Base-by-base conservation (phyloP, 768 basidiomycete species). In the Hydnomerulius pinastri region DNA sequence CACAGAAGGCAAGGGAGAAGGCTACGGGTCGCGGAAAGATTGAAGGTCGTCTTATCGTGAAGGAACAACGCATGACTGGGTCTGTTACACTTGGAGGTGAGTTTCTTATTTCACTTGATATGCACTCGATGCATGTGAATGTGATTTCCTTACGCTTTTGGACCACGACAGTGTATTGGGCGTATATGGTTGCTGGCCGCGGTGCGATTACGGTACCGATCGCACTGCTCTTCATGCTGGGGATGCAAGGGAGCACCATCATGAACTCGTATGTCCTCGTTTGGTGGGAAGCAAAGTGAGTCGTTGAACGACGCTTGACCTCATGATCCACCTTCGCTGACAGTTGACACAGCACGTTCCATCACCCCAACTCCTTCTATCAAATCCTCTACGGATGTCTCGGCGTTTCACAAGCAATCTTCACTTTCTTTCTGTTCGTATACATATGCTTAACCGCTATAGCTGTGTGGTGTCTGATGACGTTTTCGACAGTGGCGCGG, bases 231-330 rank as follows among this genome's bases (percentile, higher is more conserved):
- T 72, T 75, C 27, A 74, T 80, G 28, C 9, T 80, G 6, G 54
- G 83, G 23, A 85, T 86, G 82, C 85, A 85, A 70, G 77, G 70
- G 23, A 78, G 77, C 47, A 77, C 79, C 59, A 76, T 86, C 44
- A 63, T 84, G 57, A 85, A 81, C 55, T 78, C 80, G 46, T 86
- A 87, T 53, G 83, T 82, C 40, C 70, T 90, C 13, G 81, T 87
- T 15, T 88, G 82, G 80, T 86, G 87, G 87, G 78, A 87, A 61
- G 73, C 70, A 36, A 76, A 85, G 81, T 82, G 39, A 46, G 77
- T 69, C 23, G 20, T 29, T 46, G 28, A 24, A 33, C 3, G 6
- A n/a, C 17, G 2, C 4, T 3, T 42, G n/a, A n/a, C n/a, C n/a
- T n/a, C n/a, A n/a, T n/a, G n/a, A n/a, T n/a, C n/a, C n/a, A n/a